Conservation (phyloP, 2,329 filamentous ascomycete species). For the Ophiostoma perfectum region DNA sequence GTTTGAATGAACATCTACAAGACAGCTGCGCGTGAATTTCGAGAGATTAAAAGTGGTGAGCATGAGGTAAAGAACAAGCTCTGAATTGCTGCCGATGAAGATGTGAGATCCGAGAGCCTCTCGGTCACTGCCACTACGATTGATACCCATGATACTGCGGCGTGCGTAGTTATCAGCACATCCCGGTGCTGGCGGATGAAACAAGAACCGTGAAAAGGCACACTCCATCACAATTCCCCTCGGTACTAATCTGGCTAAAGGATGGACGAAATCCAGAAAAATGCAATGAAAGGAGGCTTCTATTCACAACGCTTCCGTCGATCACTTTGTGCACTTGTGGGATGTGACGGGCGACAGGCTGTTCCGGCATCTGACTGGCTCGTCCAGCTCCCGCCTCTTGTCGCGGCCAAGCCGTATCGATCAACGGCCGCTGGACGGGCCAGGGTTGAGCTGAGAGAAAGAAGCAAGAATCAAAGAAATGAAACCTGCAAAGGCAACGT, state of each 20-base stretch:
- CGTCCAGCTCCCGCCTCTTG: not conserved
- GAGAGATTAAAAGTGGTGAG: no score
- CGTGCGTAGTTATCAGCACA: slow-evolving; percentile 9
- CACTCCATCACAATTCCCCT: not conserved
- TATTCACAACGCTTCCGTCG: not conserved
- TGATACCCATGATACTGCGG: not conserved
- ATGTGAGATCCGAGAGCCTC: not conserved
- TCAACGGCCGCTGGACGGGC: not conserved
- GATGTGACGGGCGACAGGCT: not conserved
- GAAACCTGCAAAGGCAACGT: no score
- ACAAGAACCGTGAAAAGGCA: not conserved
- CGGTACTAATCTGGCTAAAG: not conserved
- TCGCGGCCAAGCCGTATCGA: not conserved
- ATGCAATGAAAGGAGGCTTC: not conserved
- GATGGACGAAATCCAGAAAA: not conserved
- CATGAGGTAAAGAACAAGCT: not conserved
- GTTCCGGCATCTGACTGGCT: not conserved
- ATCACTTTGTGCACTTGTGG: not conserved
- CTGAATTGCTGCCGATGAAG: not conserved
- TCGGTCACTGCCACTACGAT: not conserved
- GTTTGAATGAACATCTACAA: no score
- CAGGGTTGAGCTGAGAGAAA: no score
- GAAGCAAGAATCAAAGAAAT: no score
- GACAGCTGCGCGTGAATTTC: no score
- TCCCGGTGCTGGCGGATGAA: not conserved